Conservation (phyloP, 2,329 filamentous ascomycete genomes). For the Fusarium armeniacum region DNA sequence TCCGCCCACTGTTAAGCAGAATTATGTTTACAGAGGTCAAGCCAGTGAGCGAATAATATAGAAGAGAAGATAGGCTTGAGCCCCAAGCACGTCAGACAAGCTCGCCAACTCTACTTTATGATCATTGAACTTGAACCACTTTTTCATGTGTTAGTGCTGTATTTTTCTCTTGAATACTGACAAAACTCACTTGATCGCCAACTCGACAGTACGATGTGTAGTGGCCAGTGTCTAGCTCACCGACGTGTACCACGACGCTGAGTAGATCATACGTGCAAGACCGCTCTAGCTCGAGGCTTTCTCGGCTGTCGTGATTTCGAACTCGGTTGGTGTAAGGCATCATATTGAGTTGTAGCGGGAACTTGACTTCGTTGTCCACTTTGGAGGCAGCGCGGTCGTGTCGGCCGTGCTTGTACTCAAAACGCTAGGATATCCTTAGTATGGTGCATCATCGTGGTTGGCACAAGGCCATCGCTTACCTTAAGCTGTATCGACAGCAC, state of each 20-base stretch:
- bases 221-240: constrained; percentile 92
- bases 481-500: constrained; percentile 94
- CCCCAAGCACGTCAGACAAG: constrained; percentile 86
- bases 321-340: constrained; percentile 85
- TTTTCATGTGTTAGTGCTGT: constrained; percentile 34
- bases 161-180: neutral
- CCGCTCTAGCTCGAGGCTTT: constrained; percentile 70
- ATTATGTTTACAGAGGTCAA: constrained; percentile 46
- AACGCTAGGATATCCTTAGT: constrained; percentile 61
- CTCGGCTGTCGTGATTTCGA: constrained; percentile 63
- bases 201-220: constrained; percentile 92
- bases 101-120: constrained; percentile 89
- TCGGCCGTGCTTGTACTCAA: constrained; percentile 78
- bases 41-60: constrained; percentile 78
- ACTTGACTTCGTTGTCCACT: constrained; percentile 87
- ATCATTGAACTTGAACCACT: constrained; percentile 98
- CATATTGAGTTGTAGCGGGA: constrained; percentile 90
- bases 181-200: constrained; percentile 70
- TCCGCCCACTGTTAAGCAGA: neutral
- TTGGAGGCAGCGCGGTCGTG: constrained; percentile 82
- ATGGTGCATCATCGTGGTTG: neutral
- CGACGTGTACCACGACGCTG: constrained; percentile 92
- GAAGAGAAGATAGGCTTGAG: constrained; percentile 91
- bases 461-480: constrained; percentile 62
- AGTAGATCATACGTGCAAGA: constrained; percentile 88